Conservation (phyloP, 371 early-diverging fungal species). For the Sporodiniella umbellata region DNA sequence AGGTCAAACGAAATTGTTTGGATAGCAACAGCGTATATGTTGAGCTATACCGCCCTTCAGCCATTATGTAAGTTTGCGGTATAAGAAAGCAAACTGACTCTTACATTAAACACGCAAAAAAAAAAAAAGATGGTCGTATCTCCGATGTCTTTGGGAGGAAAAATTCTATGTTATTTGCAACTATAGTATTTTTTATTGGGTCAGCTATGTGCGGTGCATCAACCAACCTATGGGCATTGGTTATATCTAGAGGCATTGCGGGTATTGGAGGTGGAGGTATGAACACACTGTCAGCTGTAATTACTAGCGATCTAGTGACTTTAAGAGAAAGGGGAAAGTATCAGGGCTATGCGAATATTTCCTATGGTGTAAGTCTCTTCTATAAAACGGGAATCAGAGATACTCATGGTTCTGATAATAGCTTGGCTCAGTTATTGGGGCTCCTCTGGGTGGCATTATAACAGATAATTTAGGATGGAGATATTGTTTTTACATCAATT, state of each 20-base stretch:
- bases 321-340: constrained; percentile 47
- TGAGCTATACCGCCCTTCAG: constrained; percentile 77
- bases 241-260: constrained; percentile 70
- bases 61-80: constrained; percentile 58
- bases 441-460: constrained; percentile 54
- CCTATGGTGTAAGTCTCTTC: constrained; percentile 32
- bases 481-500: constrained; percentile 65
- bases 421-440: constrained; percentile 72
- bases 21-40: constrained; percentile 75
- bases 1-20: constrained; percentile 46
- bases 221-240: constrained; percentile 60
- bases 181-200: constrained; percentile 53
- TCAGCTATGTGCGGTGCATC: constrained; percentile 59
- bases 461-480: constrained; percentile 57
- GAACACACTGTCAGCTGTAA: constrained; percentile 39
- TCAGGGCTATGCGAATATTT: constrained; percentile 48
- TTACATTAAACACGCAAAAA: no score
- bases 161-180: constrained; percentile 52
- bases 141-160: constrained; percentile 74
- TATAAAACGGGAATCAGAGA: no score
- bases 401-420: no score
- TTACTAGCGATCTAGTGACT: constrained; percentile 44
- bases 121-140: constrained; percentile 42
- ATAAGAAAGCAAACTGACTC: no score
- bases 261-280: constrained; percentile 78